Evolutionary conservation across 2,329 filamentous ascomycete species (phyloP), one percentile per base, ranked within the genome.

Genomic region (Orbilia ellipsospora): DNA sequence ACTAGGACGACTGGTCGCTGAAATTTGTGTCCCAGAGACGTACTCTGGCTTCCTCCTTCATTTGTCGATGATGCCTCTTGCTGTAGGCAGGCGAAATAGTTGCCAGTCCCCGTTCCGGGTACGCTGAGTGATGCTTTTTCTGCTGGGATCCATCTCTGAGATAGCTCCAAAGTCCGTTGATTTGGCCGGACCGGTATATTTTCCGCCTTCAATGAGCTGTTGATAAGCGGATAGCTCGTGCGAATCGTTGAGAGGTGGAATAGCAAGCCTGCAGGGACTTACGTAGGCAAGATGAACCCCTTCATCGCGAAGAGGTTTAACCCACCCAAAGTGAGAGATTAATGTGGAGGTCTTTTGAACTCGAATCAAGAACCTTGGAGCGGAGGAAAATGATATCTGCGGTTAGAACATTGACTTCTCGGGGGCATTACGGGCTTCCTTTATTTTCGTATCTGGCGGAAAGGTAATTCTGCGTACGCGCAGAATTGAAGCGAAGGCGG

Each of bases 361-460:
- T 36, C 26, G 28, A 55, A 57, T 74, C 57, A 74, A 28, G 70
- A 74, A 26, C 52, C 63, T 59, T 68, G 70, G 36, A 68, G 64
- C 13, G 70, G 70, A 59, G 63, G 70, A 57, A 74, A 74, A 55
- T 68, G 54, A 48, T 74, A 74, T 74, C 64, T 67, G 63, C 70
- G 63, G 56, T 67, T 59, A 57, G 63, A 67, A 63, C 52, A 59
- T 3, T 45, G 51, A 56, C 55, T 57, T 66, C 63, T 59, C 52
- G 70, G 52, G 59, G 65, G 70, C 70, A 74, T 74, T 36, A 74
- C 70, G 70, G 63, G 63, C 51, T 68, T 51, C 67, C 5, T 62
- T 57, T 68, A 20, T 74, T 18, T 56, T 52, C 45, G 54, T 59
- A 36, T 40, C 28, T 18, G 59, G 50, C n/a, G 60, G 13, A n/a